Conservation (phyloP, 257 asterid species). For the Solanum virginianum region DNA sequence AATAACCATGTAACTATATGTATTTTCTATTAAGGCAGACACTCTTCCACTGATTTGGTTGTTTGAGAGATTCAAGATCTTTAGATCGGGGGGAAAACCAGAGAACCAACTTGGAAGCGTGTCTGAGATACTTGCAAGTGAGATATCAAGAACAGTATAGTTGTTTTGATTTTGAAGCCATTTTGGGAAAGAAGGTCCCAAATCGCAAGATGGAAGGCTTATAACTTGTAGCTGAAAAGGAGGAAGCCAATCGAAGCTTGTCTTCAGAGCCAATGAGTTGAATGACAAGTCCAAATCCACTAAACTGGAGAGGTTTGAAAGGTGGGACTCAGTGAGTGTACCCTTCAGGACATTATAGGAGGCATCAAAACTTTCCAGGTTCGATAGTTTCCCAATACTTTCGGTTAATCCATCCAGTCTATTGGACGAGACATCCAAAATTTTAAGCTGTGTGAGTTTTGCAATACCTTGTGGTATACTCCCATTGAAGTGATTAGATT, state of each 20-base stretch:
- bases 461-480: background rate
- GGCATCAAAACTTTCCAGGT: background rate
- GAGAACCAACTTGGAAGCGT: constrained; percentile 17
- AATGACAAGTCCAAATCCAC: background rate
- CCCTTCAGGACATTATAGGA: constrained; percentile 11
- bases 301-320: constrained; percentile 4
- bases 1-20: background rate
- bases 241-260: constrained; percentile 10
- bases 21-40: background rate
- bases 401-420: background rate
- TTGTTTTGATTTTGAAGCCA: constrained; percentile 12
- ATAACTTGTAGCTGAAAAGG: constrained; percentile 1
- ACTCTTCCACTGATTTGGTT: constrained; percentile 17
- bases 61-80: constrained; percentile 14
- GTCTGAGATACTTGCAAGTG: constrained; percentile 7
- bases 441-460: background rate
- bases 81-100: background rate
- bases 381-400: constrained; percentile 3
- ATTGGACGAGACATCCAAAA: background rate
- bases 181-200: constrained; percentile 18
- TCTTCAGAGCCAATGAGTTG: constrained; percentile 6
- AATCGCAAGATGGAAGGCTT: background rate
- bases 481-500: constrained; percentile 1
- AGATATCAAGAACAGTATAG: background rate
- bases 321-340: constrained; percentile 1